These are phyloP conservation scores for Grosmannia clavigera DNA, from an alignment of 2,329 filamentous ascomycete genomes.

Conservation along the genomic window DNA sequence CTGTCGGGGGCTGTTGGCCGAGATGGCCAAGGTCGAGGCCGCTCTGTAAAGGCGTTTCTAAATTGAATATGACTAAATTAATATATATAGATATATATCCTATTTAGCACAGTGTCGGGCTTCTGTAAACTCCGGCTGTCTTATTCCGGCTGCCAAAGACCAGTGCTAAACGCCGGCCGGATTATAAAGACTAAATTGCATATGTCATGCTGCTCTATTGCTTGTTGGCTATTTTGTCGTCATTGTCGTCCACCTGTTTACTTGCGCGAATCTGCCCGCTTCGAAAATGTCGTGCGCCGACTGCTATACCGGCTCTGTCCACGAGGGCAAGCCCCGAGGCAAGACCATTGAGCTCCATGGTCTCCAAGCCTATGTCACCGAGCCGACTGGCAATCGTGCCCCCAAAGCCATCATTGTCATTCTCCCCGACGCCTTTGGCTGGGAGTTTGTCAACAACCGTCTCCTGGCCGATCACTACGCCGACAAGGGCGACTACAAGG, in stretches of 20 bases:
- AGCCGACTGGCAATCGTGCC: constrained; percentile 18
- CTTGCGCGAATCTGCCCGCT: neutral
- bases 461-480: constrained; percentile 42
- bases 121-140: neutral
- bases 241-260: neutral
- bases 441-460: constrained; percentile 38
- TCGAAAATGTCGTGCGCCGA: constrained; percentile 22
- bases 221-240: neutral
- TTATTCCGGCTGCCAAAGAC: neutral
- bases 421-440: constrained; percentile 43
- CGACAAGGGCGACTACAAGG: constrained; percentile 33
- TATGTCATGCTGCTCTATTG: neutral
- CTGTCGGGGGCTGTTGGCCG: constrained; percentile 27
- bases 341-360: constrained; percentile 32
- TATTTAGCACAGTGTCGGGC: neutral
- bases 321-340: constrained; percentile 31
- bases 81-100: no score
- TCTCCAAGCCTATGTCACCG: constrained; percentile 34
- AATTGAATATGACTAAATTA: neutral
- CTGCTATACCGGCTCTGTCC: constrained; percentile 35
- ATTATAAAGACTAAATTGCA: neutral
- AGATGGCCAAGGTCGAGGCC: constrained; percentile 26
- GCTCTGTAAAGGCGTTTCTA: neutral
- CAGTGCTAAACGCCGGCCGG: neutral
- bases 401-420: constrained; percentile 38